phyloP scores from a whole-genome alignment of 129 eudicot genomes.

The Artemisia annua region DNA sequence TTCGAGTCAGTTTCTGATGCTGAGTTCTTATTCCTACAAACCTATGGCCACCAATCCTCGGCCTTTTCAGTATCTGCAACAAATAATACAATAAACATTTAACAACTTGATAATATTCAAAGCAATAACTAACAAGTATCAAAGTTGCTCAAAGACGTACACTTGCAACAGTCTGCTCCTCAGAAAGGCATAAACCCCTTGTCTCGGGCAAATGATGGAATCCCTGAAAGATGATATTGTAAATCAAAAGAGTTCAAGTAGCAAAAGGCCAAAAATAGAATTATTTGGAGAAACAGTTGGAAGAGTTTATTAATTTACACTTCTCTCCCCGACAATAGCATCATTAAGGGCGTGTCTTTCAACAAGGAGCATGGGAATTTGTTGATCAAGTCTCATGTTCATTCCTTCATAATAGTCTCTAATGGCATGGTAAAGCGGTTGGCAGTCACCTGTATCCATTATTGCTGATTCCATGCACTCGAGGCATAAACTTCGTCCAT shows the following conservation, averaged over 20 bases:
- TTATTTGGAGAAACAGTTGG: neutral
- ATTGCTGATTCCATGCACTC: slow-evolving; percentile 99
- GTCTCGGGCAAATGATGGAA: slow-evolving; percentile 99
- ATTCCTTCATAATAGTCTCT: slow-evolving; percentile 97
- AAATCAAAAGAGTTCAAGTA: slow-evolving; percentile 24
- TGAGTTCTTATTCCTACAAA: slow-evolving; percentile 94
- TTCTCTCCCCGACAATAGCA: slow-evolving; percentile 93
- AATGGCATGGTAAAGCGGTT: slow-evolving; percentile 90
- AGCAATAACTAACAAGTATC: slow-evolving; percentile 6
- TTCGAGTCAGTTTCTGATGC: slow-evolving; percentile 76
- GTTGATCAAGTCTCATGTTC: slow-evolving; percentile 96
- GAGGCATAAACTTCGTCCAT: slow-evolving; percentile 91
- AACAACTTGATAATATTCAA: neutral
- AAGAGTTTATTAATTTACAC: slow-evolving; percentile 41
- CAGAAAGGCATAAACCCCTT: slow-evolving; percentile 97
- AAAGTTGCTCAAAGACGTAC: slow-evolving; percentile 46
- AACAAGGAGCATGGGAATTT: slow-evolving; percentile 96
- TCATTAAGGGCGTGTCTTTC: slow-evolving; percentile 98
- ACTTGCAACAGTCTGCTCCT: slow-evolving; percentile 89
- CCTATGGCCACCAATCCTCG: slow-evolving; percentile 74
- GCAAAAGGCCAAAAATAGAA: neutral
- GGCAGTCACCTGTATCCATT: slow-evolving; percentile 99
- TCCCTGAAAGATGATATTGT: slow-evolving; percentile 51
- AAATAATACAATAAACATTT: neutral
- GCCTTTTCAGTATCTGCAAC: slow-evolving; percentile 73